phyloP scores from a whole-genome alignment of 2,329 filamentous ascomycete genomes.

The Cytospora piceae region DNA sequence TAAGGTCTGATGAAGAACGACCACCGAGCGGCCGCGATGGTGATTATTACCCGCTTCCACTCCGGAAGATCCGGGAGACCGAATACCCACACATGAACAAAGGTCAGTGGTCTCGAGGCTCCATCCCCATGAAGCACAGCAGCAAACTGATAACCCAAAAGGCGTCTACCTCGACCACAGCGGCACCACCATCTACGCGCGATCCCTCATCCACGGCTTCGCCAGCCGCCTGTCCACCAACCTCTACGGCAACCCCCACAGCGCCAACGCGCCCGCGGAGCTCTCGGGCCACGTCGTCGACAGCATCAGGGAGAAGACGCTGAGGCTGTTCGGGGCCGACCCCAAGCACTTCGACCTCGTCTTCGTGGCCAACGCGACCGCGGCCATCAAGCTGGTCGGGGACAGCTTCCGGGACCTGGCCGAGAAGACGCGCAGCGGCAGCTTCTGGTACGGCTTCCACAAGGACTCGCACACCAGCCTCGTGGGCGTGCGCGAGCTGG shows the following conservation, averaged over 20 bases:
- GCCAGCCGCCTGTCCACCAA: constrained; percentile 56
- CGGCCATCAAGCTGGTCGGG: constrained; percentile 79
- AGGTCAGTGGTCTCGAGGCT: constrained; percentile 36
- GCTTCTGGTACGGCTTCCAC: constrained; percentile 65
- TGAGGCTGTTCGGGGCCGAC: constrained; percentile 62
- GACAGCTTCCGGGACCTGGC: constrained; percentile 60
- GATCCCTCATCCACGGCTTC: constrained; percentile 60
- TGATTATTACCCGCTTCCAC: constrained; percentile 16
- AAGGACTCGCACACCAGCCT: constrained; percentile 65
- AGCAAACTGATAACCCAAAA: constrained; percentile 28
- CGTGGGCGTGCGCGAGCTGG: constrained; percentile 71
- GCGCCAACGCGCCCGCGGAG: constrained; percentile 62
- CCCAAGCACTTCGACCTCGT: constrained; percentile 63
- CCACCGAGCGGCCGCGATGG: constrained; percentile 16
- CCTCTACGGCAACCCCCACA: constrained; percentile 72
- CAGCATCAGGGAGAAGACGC: constrained; percentile 54
- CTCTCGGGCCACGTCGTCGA: constrained; percentile 62
- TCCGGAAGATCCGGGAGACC: constrained; percentile 43
- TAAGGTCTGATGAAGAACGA: constrained; percentile 1
- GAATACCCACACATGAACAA: constrained; percentile 49
- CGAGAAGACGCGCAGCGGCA: constrained; percentile 47
- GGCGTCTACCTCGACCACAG: constrained; percentile 62
- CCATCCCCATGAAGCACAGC: background rate
- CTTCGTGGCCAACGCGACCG: constrained; percentile 89
- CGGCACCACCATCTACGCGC: constrained; percentile 61